phyloP scores from a whole-genome alignment of 2,329 filamentous ascomycete genomes.

The Botrytis sinoallii region DNA sequence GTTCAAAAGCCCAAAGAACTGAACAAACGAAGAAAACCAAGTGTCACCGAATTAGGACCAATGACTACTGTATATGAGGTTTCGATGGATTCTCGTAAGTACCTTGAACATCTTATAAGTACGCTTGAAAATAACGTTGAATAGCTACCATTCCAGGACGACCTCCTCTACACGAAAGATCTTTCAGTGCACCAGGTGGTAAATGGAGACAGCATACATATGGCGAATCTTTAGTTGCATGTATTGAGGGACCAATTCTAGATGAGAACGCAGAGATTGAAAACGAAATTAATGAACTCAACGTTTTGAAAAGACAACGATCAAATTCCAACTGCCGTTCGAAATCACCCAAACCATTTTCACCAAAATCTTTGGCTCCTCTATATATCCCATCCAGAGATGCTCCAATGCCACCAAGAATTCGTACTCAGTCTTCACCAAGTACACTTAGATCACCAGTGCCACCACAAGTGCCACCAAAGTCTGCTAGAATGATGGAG shows the following conservation, averaged over 20 bases:
- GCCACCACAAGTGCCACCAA: conserved; percentile 41
- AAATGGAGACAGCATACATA: conserved; percentile 48
- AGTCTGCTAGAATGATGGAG: conserved; percentile 43
- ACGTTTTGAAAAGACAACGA: not conserved
- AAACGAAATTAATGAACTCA: conserved; percentile 3
- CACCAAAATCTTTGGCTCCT: conserved; percentile 54
- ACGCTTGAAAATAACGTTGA: conserved; percentile 18
- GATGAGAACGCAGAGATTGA: conserved; percentile 39
- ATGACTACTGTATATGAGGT: conserved; percentile 68
- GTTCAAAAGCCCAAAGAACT: conserved; percentile 56
- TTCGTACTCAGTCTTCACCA: conserved; percentile 25
- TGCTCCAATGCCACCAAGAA: conserved; percentile 23
- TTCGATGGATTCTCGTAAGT: conserved; percentile 68
- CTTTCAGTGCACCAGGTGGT: conserved; percentile 56
- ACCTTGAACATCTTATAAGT: not conserved
- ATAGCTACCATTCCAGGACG: conserved; percentile 65
- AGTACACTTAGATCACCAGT: conserved; percentile 48
- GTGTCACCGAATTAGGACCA: conserved; percentile 61
- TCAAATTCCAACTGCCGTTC: not conserved
- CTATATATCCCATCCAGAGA: conserved; percentile 51
- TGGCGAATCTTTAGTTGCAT: conserved; percentile 37
- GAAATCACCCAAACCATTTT: conserved; percentile 42
- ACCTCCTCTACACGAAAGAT: conserved; percentile 62
- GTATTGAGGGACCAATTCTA: conserved; percentile 36
- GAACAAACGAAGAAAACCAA: conserved; percentile 59